These are phyloP conservation scores for Tillandsia leiboldiana DNA, from an alignment of 176 grass and related monocot species.

Conservation along the genomic window DNA sequence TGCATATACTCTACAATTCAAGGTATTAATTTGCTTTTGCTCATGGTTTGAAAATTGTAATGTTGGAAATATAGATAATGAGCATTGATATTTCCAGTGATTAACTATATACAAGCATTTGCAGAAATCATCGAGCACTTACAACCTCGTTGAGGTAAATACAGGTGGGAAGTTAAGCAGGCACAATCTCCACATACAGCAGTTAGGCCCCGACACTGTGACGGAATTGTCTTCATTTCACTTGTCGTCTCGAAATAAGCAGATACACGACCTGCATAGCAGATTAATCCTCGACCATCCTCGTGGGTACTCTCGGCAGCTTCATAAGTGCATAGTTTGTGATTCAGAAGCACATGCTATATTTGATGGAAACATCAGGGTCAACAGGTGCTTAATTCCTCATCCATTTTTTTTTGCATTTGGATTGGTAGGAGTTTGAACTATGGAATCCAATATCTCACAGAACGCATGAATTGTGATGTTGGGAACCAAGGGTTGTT, in stretches of 20 bases:
- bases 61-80: not conserved
- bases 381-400: slow-evolving; percentile 54
- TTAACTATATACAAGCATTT: slow-evolving; percentile 9
- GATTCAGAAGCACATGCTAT: slow-evolving; percentile 46
- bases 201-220: slow-evolving; percentile 64
- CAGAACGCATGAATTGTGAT: not conserved
- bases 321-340: slow-evolving; percentile 87
- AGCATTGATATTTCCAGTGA: not conserved
- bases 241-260: slow-evolving; percentile 65
- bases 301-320: slow-evolving; percentile 63
- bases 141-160: slow-evolving; percentile 77
- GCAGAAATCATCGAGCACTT: slow-evolving; percentile 63
- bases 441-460: not conserved
- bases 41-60: not conserved
- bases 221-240: slow-evolving; percentile 67
- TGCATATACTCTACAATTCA: no score
- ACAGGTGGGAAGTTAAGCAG: slow-evolving; percentile 76
- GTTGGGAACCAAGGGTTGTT: no score
- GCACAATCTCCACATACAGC: slow-evolving; percentile 87
- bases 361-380: slow-evolving; percentile 95
- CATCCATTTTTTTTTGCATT: not conserved
- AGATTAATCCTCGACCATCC: slow-evolving; percentile 78
- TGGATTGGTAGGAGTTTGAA: not conserved
- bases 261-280: slow-evolving; percentile 97
- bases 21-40: not conserved